Evolutionary conservation across 306 rosid genomes (phyloP), one percentile per base, ranked within the genome.

Genomic region (Carpinus fangiana): DNA sequence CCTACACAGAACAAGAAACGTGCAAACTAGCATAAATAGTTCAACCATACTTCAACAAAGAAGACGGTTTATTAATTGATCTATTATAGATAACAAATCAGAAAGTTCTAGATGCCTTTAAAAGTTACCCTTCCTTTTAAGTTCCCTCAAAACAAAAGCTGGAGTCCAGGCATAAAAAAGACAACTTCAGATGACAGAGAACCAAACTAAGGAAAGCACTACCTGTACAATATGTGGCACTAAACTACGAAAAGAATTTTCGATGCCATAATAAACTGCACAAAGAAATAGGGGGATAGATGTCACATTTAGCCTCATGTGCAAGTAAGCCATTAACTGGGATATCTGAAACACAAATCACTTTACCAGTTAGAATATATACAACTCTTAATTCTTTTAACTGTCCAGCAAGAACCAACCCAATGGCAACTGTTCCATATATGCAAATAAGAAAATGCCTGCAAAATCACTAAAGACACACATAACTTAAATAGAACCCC

Each of bases 361-460:
- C 73, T 50, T 68, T 88, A 95, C 99, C 99, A 8, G 91, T 89
- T 86, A 95, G 84, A 81, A 93, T 85, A 87, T 88, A 51, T 74
- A 84, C 75, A 76, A 93, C 91, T 85, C 56, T 89, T 70, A 83
- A 79, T 84, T 93, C 93, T 83, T 85, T 91, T 52, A 90, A 38
- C 78, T 88, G 89, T 56, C 99, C 99, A 73, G 93, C 96, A 77
- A 95, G 88, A 83, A 95, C 64, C 73, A 95, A 80, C 73, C 85
- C 89, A 69, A 93, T 72, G 77, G 90, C 88, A 75, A 85, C 84
- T 64, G 93, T 72, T 80, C 98, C 98, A 85, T 95, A 95, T 79
- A 90, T 38, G 84, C 99, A 93, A 54, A 93, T 82, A 75, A 95
- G 83, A 75, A 93, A 90, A 88, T 95, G 99, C 99, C 99, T 95